A percentile compares a stretch with the other conserved stretches of the same genome.
Conservation (phyloP, 495 filamentous ascomycete genomes). For the Amniculicola lignicola region DNA sequence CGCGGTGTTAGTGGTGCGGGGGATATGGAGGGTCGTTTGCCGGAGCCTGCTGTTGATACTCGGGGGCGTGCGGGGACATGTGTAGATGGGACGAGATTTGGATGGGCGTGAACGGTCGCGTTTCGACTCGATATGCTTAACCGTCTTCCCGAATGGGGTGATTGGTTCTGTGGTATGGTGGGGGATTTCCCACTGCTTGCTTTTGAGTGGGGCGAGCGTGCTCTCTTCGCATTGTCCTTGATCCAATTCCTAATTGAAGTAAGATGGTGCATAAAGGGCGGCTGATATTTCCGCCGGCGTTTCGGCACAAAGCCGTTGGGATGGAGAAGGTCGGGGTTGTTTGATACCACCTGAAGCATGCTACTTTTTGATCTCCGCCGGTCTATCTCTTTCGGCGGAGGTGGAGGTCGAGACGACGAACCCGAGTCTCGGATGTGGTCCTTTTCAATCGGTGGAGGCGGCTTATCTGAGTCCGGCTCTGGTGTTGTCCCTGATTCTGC, state of each 20-base stretch:
- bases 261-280: slow-evolving; percentile 71
- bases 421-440: slow-evolving; percentile 68
- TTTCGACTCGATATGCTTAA: slow-evolving; percentile 27
- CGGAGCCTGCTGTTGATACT: slow-evolving; percentile 48
- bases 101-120: slow-evolving; percentile 20
- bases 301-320: slow-evolving; percentile 53
- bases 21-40: slow-evolving; percentile 82
- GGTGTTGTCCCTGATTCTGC: slow-evolving; percentile 55
- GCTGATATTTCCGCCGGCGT: slow-evolving; percentile 59
- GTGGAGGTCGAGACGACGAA: slow-evolving; percentile 70
- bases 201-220: slow-evolving; percentile 61
- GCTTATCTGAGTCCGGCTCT: slow-evolving; percentile 44
- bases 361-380: slow-evolving; percentile 66
- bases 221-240: slow-evolving; percentile 70
- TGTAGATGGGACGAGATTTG: slow-evolving; percentile 35
- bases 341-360: slow-evolving; percentile 75
- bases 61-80: slow-evolving; percentile 32
- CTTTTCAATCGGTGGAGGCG: slow-evolving; percentile 72
- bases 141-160: slow-evolving; percentile 26
- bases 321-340: slow-evolving; percentile 61
- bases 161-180: slow-evolving; percentile 23
- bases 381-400: slow-evolving; percentile 75
- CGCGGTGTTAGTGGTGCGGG: slow-evolving; percentile 86
- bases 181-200: slow-evolving; percentile 41
- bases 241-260: slow-evolving; percentile 88